Conservation (phyloP, 768 basidiomycete species). For the Holtermanniella nyarrowii region DNA sequence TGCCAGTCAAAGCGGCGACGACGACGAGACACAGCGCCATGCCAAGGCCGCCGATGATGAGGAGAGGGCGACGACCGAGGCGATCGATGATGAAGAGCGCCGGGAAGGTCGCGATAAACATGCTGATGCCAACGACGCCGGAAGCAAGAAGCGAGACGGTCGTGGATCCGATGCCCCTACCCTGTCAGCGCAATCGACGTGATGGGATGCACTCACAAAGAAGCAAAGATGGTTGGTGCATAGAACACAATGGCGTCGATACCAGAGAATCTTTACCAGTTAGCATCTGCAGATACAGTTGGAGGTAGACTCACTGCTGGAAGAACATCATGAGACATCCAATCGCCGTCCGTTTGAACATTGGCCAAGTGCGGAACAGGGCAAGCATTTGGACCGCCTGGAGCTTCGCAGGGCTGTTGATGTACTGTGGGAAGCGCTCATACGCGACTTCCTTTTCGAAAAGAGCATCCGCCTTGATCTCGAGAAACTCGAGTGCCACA, state of each 20-base stretch:
- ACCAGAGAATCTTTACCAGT: no score
- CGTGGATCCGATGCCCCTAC: constrained; percentile 1
- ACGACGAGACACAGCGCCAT: neutral
- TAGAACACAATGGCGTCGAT: neutral
- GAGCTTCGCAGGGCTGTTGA: no score
- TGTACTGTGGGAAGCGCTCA: no score
- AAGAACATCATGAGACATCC: neutral
- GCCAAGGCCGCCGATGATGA: constrained; percentile 7
- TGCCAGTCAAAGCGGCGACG: neutral
- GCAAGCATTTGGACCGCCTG: neutral
- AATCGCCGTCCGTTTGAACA: neutral
- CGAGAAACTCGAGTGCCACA: constrained; percentile 3
- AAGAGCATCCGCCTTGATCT: constrained; percentile 9
- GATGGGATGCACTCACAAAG: neutral
- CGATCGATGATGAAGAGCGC: constrained; percentile 5
- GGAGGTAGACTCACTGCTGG: no score
- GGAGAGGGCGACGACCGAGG: constrained; percentile 3
- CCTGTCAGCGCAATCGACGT: neutral
- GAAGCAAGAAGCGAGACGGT: constrained; percentile 4
- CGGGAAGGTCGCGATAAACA: constrained; percentile 4
- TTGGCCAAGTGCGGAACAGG: neutral
- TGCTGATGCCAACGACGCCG: constrained; percentile 3
- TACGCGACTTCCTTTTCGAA: constrained; percentile 3
- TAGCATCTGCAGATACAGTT: no score
- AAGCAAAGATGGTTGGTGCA: neutral